phyloP scores from a whole-genome alignment of 2,329 filamentous ascomycete species.

The Corinectria fuckeliana region DNA sequence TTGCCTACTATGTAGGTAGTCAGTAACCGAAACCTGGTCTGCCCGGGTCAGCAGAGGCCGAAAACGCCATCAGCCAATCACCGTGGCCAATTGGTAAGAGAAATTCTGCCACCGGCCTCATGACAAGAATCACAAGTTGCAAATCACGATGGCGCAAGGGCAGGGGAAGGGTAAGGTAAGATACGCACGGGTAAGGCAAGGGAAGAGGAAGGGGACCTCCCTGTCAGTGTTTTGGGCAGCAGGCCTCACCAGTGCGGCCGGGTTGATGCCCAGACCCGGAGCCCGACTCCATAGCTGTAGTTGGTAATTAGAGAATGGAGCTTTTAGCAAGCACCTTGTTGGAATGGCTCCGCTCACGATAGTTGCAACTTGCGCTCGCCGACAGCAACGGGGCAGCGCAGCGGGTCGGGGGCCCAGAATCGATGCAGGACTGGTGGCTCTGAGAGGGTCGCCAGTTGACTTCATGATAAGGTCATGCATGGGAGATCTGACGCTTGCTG shows the following conservation, averaged over 20 bases:
- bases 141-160: constrained; percentile 7
- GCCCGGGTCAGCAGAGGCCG: not conserved
- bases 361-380: not conserved
- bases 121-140: constrained; percentile 5
- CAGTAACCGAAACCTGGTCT: constrained; percentile 1
- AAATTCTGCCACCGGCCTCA: constrained; percentile 4
- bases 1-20: constrained; percentile 12
- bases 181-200: not conserved
- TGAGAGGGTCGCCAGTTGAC: constrained; percentile 25
- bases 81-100: constrained; percentile 27
- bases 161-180: constrained; percentile 18
- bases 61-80: constrained; percentile 27
- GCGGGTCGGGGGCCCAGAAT: constrained; percentile 10
- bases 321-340: not conserved
- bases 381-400: not conserved
- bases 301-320: not conserved
- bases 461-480: constrained; percentile 39
- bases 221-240: constrained; percentile 5
- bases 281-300: too few relatives aligned
- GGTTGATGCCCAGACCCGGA: not conserved
- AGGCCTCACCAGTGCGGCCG: constrained; percentile 1
- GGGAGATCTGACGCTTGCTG: constrained; percentile 36
- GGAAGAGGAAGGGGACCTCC: not conserved
- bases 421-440: not conserved
- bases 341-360: constrained; percentile 6